phyloP scores from a whole-genome alignment of 495 filamentous ascomycete species.

The Acidomyces sp. region DNA sequence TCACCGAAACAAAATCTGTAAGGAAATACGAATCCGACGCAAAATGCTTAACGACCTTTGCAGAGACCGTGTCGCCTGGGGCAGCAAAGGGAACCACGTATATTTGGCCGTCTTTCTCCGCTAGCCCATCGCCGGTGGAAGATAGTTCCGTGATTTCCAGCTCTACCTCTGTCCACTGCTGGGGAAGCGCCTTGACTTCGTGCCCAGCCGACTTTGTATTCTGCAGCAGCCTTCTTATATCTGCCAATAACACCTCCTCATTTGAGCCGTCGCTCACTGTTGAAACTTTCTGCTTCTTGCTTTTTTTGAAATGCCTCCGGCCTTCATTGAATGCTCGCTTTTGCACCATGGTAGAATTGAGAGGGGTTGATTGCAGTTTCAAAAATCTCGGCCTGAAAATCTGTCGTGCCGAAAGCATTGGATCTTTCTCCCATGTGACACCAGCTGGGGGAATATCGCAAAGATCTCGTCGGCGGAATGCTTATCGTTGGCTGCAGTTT shows the following conservation, averaged over 20 bases:
- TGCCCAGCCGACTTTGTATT: constrained; percentile 31
- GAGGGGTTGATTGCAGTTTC: too few species aligned
- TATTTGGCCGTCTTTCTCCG: constrained; percentile 52
- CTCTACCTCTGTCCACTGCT: constrained; percentile 61
- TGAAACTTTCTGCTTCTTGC: constrained; percentile 43
- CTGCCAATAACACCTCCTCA: constrained; percentile 62
- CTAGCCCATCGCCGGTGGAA: constrained; percentile 84
- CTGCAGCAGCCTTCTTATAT: constrained; percentile 52
- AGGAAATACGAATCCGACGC: constrained; percentile 48
- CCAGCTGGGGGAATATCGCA: too few species aligned
- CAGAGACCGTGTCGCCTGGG: constrained; percentile 68
- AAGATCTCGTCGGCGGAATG: too few species aligned
- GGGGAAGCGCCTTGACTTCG: constrained; percentile 40
- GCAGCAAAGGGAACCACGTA: constrained; percentile 82
- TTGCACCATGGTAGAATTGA: constrained; percentile 18
- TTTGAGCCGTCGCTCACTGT: constrained; percentile 27
- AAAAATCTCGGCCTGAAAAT: too few species aligned
- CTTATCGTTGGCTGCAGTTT: too few species aligned
- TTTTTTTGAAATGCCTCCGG: constrained; percentile 33
- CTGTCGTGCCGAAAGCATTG: too few species aligned
- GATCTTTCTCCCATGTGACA: too few species aligned
- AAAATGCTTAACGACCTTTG: constrained; percentile 63
- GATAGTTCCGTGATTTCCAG: constrained; percentile 63
- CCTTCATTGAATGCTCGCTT: constrained; percentile 25
- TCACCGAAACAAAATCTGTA: constrained; percentile 68